Percentiles rank a stretch among this genome's conserved stretches.
Evolutionary conservation across 306 rosid species (phyloP).

Genomic region (Lagenaria siceraria): DNA sequence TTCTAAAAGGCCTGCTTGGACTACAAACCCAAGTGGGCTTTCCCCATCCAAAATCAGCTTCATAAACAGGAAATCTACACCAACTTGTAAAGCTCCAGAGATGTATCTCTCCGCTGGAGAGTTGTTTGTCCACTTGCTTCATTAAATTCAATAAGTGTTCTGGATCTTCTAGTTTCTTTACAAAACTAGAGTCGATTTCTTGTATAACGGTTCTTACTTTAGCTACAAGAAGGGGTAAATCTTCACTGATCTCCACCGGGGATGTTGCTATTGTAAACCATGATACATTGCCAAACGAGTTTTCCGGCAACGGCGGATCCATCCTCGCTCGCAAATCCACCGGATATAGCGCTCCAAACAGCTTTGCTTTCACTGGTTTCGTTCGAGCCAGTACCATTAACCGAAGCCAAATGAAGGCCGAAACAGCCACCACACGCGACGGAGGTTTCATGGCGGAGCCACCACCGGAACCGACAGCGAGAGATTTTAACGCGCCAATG

Average conservation of each 20-base stretch:
- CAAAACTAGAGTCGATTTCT: constrained; percentile 2
- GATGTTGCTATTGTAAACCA: constrained; percentile 3
- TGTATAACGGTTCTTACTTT: constrained; percentile 10
- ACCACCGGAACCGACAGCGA: neutral
- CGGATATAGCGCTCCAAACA: constrained; percentile 10
- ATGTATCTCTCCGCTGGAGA: constrained; percentile 7
- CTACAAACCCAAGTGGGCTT: constrained; percentile 28
- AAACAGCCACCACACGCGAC: constrained; percentile 32
- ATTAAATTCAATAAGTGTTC: neutral
- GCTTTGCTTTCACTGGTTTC: neutral
- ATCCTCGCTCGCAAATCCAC: constrained; percentile 24
- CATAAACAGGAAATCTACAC: constrained; percentile 21
- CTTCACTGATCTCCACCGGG: neutral
- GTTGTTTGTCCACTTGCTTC: neutral
- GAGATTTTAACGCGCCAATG: constrained; percentile 5
- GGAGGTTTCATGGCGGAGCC: neutral
- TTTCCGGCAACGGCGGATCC: constrained; percentile 21
- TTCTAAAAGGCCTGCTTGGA: constrained; percentile 7
- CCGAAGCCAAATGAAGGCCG: constrained; percentile 27
- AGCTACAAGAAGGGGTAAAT: neutral
- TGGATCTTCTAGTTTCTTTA: neutral
- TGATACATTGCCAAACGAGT: constrained; percentile 21
- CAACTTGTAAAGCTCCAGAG: constrained; percentile 15
- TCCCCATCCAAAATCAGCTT: constrained; percentile 35
- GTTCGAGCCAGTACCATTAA: constrained; percentile 3